A percentile compares a stretch with the other conserved stretches of the same genome.
Conservation (phyloP, 2,329 filamentous ascomycete species). For the Aspergillus puulaauensis region DNA sequence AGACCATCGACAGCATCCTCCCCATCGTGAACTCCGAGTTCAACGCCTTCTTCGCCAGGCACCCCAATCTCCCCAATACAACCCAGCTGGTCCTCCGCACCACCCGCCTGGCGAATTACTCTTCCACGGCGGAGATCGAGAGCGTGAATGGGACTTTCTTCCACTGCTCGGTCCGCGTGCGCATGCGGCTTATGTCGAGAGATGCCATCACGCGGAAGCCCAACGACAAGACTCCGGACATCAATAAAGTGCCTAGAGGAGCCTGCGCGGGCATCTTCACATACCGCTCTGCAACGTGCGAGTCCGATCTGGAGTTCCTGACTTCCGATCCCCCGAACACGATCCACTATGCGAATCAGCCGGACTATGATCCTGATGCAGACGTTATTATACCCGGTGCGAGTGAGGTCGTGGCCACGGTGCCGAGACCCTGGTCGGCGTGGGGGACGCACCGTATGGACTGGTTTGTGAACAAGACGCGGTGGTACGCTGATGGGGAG, state of each 20-base stretch:
- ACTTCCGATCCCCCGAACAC: slow-evolving; percentile 46
- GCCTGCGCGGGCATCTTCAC: slow-evolving; percentile 55
- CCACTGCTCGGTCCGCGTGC: slow-evolving; percentile 50
- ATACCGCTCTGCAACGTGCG: slow-evolving; percentile 47
- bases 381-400: slow-evolving; percentile 36
- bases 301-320: slow-evolving; percentile 56
- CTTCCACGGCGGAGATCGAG: slow-evolving; percentile 51
- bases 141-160: slow-evolving; percentile 45
- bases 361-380: slow-evolving; percentile 38
- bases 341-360: slow-evolving; percentile 46
- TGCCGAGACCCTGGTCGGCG: slow-evolving; percentile 39
- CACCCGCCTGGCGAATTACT: slow-evolving; percentile 42
- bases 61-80: slow-evolving; percentile 20
- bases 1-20: slow-evolving; percentile 37
- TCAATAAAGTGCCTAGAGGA: slow-evolving; percentile 29
- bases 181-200: slow-evolving; percentile 41
- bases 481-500: slow-evolving; percentile 39
- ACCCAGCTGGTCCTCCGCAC: slow-evolving; percentile 51
- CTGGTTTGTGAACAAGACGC: slow-evolving; percentile 36
- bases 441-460: slow-evolving; percentile 45
- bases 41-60: slow-evolving; percentile 48
- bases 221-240: not conserved
- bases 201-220: not conserved
- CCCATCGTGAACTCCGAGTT: slow-evolving; percentile 47
- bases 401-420: slow-evolving; percentile 23